Base-by-base conservation (phyloP, 805 yeast genomes). In the Saccharomycopsis fibuligera region DNA sequence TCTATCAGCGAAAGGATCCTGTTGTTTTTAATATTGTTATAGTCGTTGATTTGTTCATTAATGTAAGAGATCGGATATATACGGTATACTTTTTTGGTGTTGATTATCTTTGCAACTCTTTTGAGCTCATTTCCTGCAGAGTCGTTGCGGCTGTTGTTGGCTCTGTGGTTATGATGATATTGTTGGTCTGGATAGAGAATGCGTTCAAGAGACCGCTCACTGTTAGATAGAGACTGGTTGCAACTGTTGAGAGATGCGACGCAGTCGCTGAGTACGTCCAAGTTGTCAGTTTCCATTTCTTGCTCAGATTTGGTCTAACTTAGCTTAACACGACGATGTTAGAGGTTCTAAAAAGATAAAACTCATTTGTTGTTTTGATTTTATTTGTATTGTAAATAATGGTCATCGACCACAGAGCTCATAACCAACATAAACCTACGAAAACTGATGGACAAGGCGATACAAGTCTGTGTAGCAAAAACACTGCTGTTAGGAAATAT, bases 41-140 rank as follows among this genome's bases (percentile, higher is more conserved):
- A 53, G 17, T 50, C 43, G n/a, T 47, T 38, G 36, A 53, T 50
- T 37, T 53, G 54, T 10, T 47, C 49, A 40, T 53, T 53, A 8
- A 53, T 39, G 27, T 48, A 45, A 2, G 42, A 42, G 16, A 53
- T 48, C 5, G 56, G 54, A 39, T 53, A 53, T n/a, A 50, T 41
- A 29, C 22, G 40, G 29, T 50, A 53, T 12, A 50, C 52, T 41
- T 53, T 53, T 35, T 53, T 50, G 25, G 42, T 25, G 8, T 40
- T 37, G 3, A 47, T 33, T n/a, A 53, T 50, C 35, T 45, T 44
- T 21, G 44, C 41, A 5, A 53, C 24, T 25, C 56, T 30, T 22
- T 45, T 35, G 24, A 50, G 50, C 41, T 53, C 56, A 50, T 53
- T 44, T 5, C 41, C 44, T 12, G 37, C 54, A 2, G 41, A 23